Evolutionary conservation across 2,329 filamentous ascomycete species (phyloP).

Genomic region (Pseudogymnoascus sp.): DNA sequence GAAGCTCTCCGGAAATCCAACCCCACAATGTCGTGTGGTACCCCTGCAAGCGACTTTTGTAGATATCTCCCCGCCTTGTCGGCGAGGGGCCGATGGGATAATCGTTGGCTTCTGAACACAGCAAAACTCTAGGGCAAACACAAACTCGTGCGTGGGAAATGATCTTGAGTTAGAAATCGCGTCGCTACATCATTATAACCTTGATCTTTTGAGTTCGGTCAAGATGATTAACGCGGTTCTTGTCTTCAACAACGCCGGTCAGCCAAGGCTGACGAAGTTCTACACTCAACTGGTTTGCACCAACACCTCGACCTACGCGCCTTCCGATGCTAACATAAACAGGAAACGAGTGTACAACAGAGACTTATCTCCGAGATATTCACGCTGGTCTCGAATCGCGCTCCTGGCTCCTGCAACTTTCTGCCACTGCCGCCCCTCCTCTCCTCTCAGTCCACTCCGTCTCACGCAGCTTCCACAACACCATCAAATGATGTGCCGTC

Average conservation of each 20-base stretch:
- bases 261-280: conserved; percentile 95
- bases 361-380: conserved; percentile 97
- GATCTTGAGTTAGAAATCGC: not conserved
- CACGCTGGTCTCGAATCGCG: conserved; percentile 83
- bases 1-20: not conserved
- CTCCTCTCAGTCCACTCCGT: conserved; percentile 55
- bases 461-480: conserved; percentile 48
- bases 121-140: not conserved
- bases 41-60: conserved; percentile 8
- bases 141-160: not conserved
- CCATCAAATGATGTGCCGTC: conserved; percentile 83
- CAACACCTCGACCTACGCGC: not conserved
- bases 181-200: not conserved
- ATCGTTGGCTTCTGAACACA: not conserved
- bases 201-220: not conserved
- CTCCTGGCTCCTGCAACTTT: conserved; percentile 93
- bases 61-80: conserved; percentile 6
- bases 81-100: not conserved
- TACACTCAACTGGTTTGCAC: conserved; percentile 81
- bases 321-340: conserved; percentile 14
- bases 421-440: conserved; percentile 67
- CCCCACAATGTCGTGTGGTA: conserved; percentile 4
- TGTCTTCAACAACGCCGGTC: conserved; percentile 97
- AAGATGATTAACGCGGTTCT: conserved; percentile 97
- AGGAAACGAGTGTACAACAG: conserved; percentile 98